A percentile compares a stretch with the other conserved stretches of the same genome.
These are phyloP conservation scores for Xanthoceras sorbifolium DNA, from an alignment of 345 rosid genomes.

Conservation along the genomic window DNA sequence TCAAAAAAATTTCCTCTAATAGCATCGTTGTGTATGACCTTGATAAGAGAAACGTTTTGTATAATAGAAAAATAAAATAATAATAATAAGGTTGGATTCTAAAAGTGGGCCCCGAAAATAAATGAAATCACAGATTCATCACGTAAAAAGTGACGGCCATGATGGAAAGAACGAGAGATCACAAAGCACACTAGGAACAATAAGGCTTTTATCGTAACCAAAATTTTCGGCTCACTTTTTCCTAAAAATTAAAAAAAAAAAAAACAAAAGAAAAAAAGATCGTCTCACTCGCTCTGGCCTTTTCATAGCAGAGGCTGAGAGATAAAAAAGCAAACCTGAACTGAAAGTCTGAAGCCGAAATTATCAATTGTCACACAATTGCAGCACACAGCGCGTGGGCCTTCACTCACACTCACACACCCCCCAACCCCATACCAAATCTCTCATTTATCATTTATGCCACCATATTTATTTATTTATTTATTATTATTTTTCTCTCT, in stretches of 20 bases:
- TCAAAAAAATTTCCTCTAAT: no score
- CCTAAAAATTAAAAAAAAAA: no score
- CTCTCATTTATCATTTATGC: conserved; percentile 1
- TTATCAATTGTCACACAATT: background rate
- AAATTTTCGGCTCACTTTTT: no score
- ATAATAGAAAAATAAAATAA: no score
- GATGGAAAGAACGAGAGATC: background rate
- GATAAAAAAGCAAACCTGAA: no score
- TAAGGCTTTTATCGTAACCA: background rate
- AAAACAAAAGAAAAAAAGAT: no score
- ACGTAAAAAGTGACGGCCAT: background rate
- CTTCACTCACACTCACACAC: background rate
- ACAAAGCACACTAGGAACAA: background rate
- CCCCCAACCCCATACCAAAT: background rate
- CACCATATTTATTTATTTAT: background rate
- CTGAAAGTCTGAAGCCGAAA: background rate
- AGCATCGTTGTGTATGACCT: no score
- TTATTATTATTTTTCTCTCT: background rate
- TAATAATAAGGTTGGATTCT: background rate
- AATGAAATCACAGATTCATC: background rate
- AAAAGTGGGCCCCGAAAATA: background rate
- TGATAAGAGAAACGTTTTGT: no score
- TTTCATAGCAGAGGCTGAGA: background rate
- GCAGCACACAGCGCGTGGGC: conserved; percentile 11
- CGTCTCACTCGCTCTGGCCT: conserved; percentile 1